Conservation (phyloP, 2,329 filamentous ascomycete species). For the Exophiala phaeomuriformis region DNA sequence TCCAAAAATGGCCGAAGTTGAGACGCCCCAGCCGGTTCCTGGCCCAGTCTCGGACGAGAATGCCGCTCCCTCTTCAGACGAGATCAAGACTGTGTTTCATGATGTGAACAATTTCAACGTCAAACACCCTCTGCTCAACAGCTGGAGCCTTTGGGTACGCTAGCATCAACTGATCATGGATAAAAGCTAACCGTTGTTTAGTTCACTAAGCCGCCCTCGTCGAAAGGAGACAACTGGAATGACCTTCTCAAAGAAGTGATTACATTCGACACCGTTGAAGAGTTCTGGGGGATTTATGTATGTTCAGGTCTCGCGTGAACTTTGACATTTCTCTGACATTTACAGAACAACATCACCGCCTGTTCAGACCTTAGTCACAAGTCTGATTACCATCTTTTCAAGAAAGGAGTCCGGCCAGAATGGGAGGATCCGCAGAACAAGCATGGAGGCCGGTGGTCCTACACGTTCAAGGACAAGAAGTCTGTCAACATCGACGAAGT, state of each 20-base stretch:
- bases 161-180: neutral
- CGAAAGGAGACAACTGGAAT: conserved; percentile 93
- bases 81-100: conserved; percentile 90
- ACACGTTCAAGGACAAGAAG: conserved; percentile 95
- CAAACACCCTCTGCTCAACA: conserved; percentile 95
- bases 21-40: conserved; percentile 21
- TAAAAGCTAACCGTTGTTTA: neutral
- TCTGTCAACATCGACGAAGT: conserved; percentile 85
- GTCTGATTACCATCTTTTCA: conserved; percentile 99
- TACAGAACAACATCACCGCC: conserved; percentile 93
- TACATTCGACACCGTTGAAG: conserved; percentile 95
- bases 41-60: conserved; percentile 40
- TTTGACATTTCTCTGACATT: conserved; percentile 5
- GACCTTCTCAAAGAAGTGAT: conserved; percentile 97
- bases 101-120: conserved; percentile 99
- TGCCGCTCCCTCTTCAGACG: conserved; percentile 45
- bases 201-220: conserved; percentile 27
- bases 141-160: conserved; percentile 92
- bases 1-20: conserved; percentile 27
- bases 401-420: conserved; percentile 90
- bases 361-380: conserved; percentile 94
- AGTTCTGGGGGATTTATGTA: conserved; percentile 99
- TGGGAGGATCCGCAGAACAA: conserved; percentile 99
- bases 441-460: conserved; percentile 98
- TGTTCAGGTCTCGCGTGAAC: conserved; percentile 36